Base-by-base conservation (phyloP, 768 basidiomycete genomes). In the Cyclocybe aegerita region DNA sequence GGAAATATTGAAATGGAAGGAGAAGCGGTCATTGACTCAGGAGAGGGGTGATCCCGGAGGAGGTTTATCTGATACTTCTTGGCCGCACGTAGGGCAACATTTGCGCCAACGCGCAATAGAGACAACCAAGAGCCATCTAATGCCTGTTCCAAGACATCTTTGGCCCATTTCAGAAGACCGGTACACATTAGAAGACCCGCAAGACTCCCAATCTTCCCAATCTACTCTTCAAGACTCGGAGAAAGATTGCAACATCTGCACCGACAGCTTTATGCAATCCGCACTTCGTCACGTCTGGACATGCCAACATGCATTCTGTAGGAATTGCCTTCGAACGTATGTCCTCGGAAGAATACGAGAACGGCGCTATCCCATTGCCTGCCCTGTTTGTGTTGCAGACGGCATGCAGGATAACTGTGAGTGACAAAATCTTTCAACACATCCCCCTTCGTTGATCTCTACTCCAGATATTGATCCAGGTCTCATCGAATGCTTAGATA, bases 241-340 rank as follows among this genome's bases (percentile, higher is more conserved):
- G 12, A 7, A 31, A 12, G 8, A 43, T 12, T 63, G 62, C 46
- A 43, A 56, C 9, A 53, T 63, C 23, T 63, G 62, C 40, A 45
- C 55, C 38, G 62, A 63, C 14, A 41, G 43, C 7, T 7, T 48
- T 41, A 9, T 10, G 12, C 42, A 35, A 15, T 3, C 47, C 7
- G 46, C 46, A 4, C 34, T 35, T 7, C 29, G 56, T 33, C 23
- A 10, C 6, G 55, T 60, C 41, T 53, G 49, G 31, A 31, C 15
- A 9, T 63, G 62, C 50, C n/a, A 35, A 12, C 62, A 63, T 39
- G 34, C 36, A 5, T 60, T 57, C 43, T 63, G 62, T 53, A 38
- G 40, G 15, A 48, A 51, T 7, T 63, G 62, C 38, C 53, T 63
- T 29, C 54, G 44, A 9, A 48, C 35, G 7, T 59, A 59, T 46